Conservation (phyloP, 208 protist genomes). For the Crithidia brevicula region DNA sequence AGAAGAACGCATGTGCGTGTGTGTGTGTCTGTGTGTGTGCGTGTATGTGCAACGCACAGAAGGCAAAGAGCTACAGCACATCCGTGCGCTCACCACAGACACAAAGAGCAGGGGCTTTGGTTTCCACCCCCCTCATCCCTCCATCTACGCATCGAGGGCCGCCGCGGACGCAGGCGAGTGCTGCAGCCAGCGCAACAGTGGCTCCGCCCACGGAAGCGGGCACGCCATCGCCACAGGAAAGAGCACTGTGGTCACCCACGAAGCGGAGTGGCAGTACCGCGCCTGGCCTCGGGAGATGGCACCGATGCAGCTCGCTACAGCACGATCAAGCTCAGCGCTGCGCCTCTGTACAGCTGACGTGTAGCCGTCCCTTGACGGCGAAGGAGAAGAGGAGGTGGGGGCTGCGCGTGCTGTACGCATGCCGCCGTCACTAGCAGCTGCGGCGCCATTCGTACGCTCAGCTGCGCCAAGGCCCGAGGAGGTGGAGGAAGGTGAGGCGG, state of each 20-base stretch:
- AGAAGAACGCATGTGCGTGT: too few relatives aligned
- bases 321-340: conserved; percentile 26
- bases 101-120: too few relatives aligned
- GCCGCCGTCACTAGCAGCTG: neutral
- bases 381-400: neutral
- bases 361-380: conserved; percentile 4
- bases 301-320: conserved; percentile 16
- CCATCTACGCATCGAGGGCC: conserved; percentile 7
- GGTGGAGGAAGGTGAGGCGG: neutral
- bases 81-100: too few relatives aligned
- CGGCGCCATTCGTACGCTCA: neutral
- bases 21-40: too few relatives aligned
- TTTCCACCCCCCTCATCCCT: neutral
- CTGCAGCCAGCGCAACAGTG: conserved; percentile 25
- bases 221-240: conserved; percentile 21
- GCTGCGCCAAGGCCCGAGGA: neutral
- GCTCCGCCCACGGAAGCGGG: conserved; percentile 28
- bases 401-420: neutral
- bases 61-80: too few relatives aligned
- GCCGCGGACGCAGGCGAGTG: neutral
- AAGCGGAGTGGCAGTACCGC: conserved; percentile 24
- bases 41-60: too few relatives aligned
- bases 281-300: conserved; percentile 31
- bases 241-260: conserved; percentile 18
- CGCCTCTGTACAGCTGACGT: conserved; percentile 7